These are phyloP conservation scores for Ophiostoma perfectum DNA, from an alignment of 2,329 filamentous ascomycete genomes.

Conservation along the genomic window DNA sequence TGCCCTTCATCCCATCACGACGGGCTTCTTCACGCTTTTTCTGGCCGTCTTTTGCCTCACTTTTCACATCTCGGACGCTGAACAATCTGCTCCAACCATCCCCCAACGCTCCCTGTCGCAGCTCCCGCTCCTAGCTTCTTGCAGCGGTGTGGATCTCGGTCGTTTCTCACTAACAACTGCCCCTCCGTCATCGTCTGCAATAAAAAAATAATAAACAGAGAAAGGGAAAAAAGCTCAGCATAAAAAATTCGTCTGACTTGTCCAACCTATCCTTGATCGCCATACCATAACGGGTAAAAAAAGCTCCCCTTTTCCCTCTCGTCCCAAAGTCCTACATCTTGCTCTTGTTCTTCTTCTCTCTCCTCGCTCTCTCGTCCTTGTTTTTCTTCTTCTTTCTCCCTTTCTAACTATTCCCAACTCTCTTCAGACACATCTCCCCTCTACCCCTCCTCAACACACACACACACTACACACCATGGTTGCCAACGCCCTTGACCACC, in stretches of 20 bases:
- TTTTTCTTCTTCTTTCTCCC: not conserved
- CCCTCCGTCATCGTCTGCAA: conserved; percentile 22
- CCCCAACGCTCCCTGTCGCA: conserved; percentile 19
- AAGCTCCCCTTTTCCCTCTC: conserved; percentile 3
- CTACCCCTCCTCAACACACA: conserved; percentile 11
- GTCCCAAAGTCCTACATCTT: not conserved
- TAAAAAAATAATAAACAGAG: conserved; percentile 12
- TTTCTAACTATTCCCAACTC: not conserved
- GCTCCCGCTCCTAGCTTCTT: conserved; percentile 17
- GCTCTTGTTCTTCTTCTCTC: not conserved
- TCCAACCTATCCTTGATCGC: conserved; percentile 3
- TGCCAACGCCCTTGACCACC: conserved; percentile 74
- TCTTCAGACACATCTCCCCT: conserved; percentile 13
- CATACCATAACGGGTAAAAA: conserved; percentile 13
- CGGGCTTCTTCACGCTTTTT: not conserved
- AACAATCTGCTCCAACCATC: conserved; percentile 14
- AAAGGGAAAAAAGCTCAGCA: conserved; percentile 20
- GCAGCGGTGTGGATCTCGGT: conserved; percentile 21
- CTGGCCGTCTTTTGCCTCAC: not conserved
- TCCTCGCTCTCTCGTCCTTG: not conserved
- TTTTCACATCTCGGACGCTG: not conserved
- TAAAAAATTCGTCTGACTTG: conserved; percentile 16
- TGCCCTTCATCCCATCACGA: not conserved
- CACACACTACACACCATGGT: conserved; percentile 38
- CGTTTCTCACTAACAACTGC: conserved; percentile 19